Evolutionary conservation across 2,329 filamentous ascomycete species (phyloP), one percentile per base, ranked within the genome.

Genomic region (Trichophyton verrucosum): DNA sequence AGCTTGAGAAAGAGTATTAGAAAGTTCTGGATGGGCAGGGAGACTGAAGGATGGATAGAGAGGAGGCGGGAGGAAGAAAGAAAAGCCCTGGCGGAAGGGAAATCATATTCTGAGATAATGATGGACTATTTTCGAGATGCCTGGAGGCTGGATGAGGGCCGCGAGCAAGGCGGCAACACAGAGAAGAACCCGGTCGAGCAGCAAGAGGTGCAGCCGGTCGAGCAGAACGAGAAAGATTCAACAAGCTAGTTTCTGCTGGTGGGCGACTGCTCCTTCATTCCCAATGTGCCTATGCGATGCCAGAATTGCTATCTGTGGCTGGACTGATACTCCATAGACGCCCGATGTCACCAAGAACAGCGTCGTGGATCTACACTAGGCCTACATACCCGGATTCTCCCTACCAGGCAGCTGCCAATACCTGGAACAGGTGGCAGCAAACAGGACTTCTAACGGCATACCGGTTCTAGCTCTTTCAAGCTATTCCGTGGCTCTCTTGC

Each of bases 61-160:
- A 74, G 63, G 59, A 72, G 72, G 64, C 71, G 75, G 42, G 71
- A 69, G 49, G 75, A 76, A 61, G 73, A 68, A 60, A 68, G 69
- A 66, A 72, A 75, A 53, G 75, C 74, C 57, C 66, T 71, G 27
- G 66, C 64, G 46, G 63, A 68, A 57, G 69, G 70, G 46, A 76
- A 75, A 63, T 74, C 75, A 1, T 78, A 78, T 68, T 70, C 73
- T 0, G 73, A 74, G 70, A 69, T 77, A 70, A 78, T 77, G 58
- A 70, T 71, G 64, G 74, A 77, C 62, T 73, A 78, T 71, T 72
- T 69, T 0, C 74, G 71, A 30, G 75, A 73, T 70, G 67, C 75
- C 66, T 61, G 75, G 75, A 61, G 74, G 53, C 61, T 64, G 66
- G 66, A 64, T 24, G 64, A 66, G 61, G 62, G 64, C 57, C 62